These are phyloP conservation scores for Arxiozyma slooffiae DNA, from an alignment of 1,139 yeast species.

Conservation along the genomic window DNA sequence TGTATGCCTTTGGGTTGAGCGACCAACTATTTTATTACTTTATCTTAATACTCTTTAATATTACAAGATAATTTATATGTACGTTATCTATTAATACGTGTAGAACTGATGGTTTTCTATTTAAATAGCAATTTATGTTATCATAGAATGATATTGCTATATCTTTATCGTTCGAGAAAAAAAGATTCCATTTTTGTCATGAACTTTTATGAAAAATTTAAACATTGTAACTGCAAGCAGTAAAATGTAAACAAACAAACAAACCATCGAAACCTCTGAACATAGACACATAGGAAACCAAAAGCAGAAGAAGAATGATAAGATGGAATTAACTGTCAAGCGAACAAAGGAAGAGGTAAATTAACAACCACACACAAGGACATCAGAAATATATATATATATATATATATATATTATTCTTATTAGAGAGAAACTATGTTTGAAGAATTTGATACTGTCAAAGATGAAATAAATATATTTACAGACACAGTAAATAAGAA, in stretches of 20 bases:
- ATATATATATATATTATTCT: too few relatives aligned
- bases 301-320: background rate
- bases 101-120: too few relatives aligned
- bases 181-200: background rate
- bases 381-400: too few relatives aligned
- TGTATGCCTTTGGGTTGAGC: background rate
- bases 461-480: slow-evolving; percentile 12
- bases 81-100: background rate
- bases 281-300: background rate
- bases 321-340: background rate
- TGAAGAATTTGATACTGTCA: slow-evolving; percentile 4
- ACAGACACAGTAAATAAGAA: background rate
- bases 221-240: background rate
- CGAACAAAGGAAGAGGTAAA: background rate
- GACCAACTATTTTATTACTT: too few relatives aligned
- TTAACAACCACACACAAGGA: too few relatives aligned
- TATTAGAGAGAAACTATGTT: slow-evolving; percentile 1
- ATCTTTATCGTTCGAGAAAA: background rate
- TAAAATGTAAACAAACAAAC: background rate
- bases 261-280: background rate
- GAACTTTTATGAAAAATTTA: too few relatives aligned
- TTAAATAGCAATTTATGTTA: too few relatives aligned
- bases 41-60: too few relatives aligned
- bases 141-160: too few relatives aligned
- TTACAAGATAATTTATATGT: too few relatives aligned